phyloP scores from a whole-genome alignment of 345 rosid genomes.

The Brassica napus region DNA sequence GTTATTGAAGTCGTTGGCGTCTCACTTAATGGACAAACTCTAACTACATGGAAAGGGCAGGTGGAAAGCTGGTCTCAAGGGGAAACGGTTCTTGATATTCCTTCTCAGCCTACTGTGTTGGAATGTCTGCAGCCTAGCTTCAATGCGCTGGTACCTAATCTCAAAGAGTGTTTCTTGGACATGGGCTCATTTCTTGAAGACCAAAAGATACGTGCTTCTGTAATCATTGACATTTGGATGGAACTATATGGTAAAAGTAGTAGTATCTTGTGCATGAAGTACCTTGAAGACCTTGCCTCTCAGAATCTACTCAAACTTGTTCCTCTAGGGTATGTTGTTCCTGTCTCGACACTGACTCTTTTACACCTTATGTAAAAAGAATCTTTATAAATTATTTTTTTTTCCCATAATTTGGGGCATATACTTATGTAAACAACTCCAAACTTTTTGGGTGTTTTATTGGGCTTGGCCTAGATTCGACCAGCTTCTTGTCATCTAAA shows the following conservation, averaged over 20 bases:
- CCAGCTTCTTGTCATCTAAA: too few relatives aligned
- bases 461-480: too few relatives aligned
- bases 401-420: too few relatives aligned
- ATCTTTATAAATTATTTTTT: too few relatives aligned
- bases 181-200: slow-evolving; percentile 60
- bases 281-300: slow-evolving; percentile 44
- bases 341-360: too few relatives aligned
- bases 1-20: slow-evolving; percentile 55
- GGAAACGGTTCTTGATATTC: slow-evolving; percentile 26
- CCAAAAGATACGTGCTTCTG: slow-evolving; percentile 44
- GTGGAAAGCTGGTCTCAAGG: slow-evolving; percentile 38
- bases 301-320: slow-evolving; percentile 47
- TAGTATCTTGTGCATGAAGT: slow-evolving; percentile 11
- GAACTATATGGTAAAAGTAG: slow-evolving; percentile 38
- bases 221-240: slow-evolving; percentile 56
- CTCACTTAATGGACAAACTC: slow-evolving; percentile 45
- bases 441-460: too few relatives aligned
- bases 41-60: slow-evolving; percentile 39
- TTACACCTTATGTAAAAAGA: too few relatives aligned
- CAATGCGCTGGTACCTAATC: slow-evolving; percentile 12
- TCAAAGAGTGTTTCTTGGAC: slow-evolving; percentile 58
- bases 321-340: slow-evolving; percentile 38
- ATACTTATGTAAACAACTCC: too few relatives aligned
- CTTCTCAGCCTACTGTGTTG: slow-evolving; percentile 24
- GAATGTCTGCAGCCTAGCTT: slow-evolving; percentile 29